Base-by-base conservation (phyloP, 2,329 filamentous ascomycete species). In the Alternaria hordeiaustralica region DNA sequence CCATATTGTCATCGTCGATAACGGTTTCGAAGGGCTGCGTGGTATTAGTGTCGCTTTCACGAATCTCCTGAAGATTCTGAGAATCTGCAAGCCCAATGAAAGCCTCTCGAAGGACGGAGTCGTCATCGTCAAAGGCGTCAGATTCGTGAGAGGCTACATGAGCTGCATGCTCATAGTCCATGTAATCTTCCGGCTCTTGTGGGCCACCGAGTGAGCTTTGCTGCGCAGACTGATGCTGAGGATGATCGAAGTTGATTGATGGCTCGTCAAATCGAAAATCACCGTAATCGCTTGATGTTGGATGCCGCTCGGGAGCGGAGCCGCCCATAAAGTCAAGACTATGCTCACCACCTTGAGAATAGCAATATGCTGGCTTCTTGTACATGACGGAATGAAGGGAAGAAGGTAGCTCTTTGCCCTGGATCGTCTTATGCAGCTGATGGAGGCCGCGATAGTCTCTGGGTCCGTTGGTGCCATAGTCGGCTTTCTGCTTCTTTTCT, bases 51-150 rank as follows among this genome's bases (percentile, higher is more conserved):
- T 63, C 15, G 5, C 33, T 26, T 12, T 61, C 46, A 6, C 36
- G 36, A 7, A 25, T 9, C 9, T 25, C 50, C 44, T 56, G 66
- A n/a, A 78, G 55, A 7, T 67, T 60, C n/a, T 77, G 68, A 6
- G 75, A 77, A 63, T 79, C 78, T 6, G 63, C 71, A 13, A 78
- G 60, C 7, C 76, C 77, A 10, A 78, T 55, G 66, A 80, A 69
- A 20, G 68, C 75, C n/a, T 77, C 76, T 15, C 63, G 69, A 5
- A 80, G 62, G 5, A 73, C 47, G 0, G 78, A 79, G 36, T 77
- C 75, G 15, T 75, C 69, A 21, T 79, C 77, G 7, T 58, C 72
- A 50, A 74, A 78, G 0, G 60, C 60, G 13, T 77, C 74, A 0
- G 73, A 72, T 33, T 28, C 60, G 26, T 58, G 33, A 36, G 66